phyloP scores from a whole-genome alignment of 2,329 filamentous ascomycete species.

The Moelleriella libera region DNA sequence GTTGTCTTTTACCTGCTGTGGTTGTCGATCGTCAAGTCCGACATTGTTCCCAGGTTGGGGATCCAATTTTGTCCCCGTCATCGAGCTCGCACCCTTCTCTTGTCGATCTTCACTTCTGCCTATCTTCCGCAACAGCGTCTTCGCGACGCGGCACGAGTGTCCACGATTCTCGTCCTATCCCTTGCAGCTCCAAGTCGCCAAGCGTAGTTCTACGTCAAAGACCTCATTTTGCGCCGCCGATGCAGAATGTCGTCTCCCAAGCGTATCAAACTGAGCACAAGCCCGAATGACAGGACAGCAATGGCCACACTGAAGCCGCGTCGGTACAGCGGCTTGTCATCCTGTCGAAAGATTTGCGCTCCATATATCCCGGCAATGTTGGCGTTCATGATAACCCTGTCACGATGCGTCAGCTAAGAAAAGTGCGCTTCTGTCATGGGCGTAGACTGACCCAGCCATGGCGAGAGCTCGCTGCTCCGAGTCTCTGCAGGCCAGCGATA shows the following conservation, averaged over 20 bases:
- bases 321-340: constrained; percentile 36
- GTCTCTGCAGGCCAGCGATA: constrained; percentile 39
- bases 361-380: constrained; percentile 49
- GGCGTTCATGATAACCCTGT: constrained; percentile 43
- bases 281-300: not conserved
- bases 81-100: too few relatives aligned
- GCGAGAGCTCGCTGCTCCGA: constrained; percentile 43
- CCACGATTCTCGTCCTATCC: too few relatives aligned
- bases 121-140: too few relatives aligned
- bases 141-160: too few relatives aligned
- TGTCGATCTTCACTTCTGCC: too few relatives aligned
- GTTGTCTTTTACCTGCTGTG: too few relatives aligned
- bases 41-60: too few relatives aligned
- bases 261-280: not conserved
- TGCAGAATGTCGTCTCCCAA: not conserved
- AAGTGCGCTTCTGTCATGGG: not conserved
- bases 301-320: constrained; percentile 25
- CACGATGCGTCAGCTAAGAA: not conserved
- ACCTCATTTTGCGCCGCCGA: not conserved
- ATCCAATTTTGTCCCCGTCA: too few relatives aligned
- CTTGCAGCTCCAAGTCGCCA: too few relatives aligned
- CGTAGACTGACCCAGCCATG: constrained; percentile 35
- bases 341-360: constrained; percentile 41
- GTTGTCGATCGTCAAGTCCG: too few relatives aligned
- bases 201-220: not conserved